Evolutionary conservation across 1,139 yeast genomes (phyloP), one percentile per base, ranked within the genome.

Genomic region (Suhomyces bribrorum): DNA sequence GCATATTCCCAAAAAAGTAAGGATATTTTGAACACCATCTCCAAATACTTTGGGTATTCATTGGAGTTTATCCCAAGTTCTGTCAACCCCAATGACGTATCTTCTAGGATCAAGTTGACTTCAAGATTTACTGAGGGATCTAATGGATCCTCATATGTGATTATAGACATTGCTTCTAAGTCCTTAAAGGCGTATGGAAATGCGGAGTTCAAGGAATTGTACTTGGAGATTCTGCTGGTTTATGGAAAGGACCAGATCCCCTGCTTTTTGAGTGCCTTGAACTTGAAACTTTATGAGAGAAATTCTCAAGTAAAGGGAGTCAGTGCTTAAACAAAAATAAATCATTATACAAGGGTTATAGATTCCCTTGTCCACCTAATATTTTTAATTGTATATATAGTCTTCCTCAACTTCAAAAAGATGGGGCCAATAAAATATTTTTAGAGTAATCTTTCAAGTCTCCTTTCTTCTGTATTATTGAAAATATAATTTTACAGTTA

Each of bases 161-260:
- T 71, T 12, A 57, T 71, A 11, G 75, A 72, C 42, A 54, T 68
- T 14, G 63, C 63, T 8, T 52, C 64, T 17, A 67, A 61, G 43
- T 56, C 65, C 3, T 50, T 71, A 36, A 69, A 66, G 43, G 77
- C 75, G 5, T 62, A 62, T 44, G 77, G 77, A 3, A 57, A 61
- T 37, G 60, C 62, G 34, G 78, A 69, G 32, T 73, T 78, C 50
- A 68, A 75, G 44, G 49, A 57, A 12, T 59, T 75, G 40, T 81
- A 83, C 61, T 79, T 78, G 41, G 75, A 77, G 27, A 64, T 86
- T 38, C 73, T 85, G 16, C 62, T 73, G 13, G 75, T 76, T 43
- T 87, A 95, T 89, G 78, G 86, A 3, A 72, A 72, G 34, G 77
- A 76, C 29, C 89, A 86, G 49, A 78, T 87, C 16, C 87, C 95